Conservation (phyloP, 2,329 filamentous ascomycete species). For the Cadophora luteo-olivacea region DNA sequence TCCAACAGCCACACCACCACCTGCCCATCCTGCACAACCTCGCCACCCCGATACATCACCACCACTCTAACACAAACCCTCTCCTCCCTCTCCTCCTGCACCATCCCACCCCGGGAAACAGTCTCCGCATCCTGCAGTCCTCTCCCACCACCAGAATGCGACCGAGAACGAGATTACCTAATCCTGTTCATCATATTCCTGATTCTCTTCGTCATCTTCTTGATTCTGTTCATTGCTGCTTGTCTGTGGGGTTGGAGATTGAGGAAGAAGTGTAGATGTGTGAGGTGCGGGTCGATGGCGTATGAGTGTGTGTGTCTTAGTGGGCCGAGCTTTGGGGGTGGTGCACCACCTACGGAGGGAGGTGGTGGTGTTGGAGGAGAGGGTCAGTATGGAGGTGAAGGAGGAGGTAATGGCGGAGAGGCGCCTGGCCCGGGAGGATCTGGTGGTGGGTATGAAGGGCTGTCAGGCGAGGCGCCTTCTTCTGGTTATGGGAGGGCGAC, state of each 20-base stretch:
- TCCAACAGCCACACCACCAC: neutral
- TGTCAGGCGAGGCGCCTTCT: neutral
- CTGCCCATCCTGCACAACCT: constrained; percentile 9
- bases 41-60: neutral
- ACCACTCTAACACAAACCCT: constrained; percentile 7
- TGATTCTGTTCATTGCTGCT: constrained; percentile 19
- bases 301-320: constrained; percentile 25
- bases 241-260: constrained; percentile 23
- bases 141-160: constrained; percentile 5
- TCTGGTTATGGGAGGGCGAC: neutral
- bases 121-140: neutral
- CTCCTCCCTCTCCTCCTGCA: neutral
- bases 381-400: neutral
- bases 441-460: neutral
- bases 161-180: constrained; percentile 20
- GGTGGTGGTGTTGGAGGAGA: constrained; percentile 7
- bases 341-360: neutral
- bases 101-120: constrained; percentile 4
- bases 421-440: constrained; percentile 9
- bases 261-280: constrained; percentile 23
- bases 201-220: constrained; percentile 29
- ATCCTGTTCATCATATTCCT: constrained; percentile 32
- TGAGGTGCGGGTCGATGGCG: constrained; percentile 20
- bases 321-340: constrained; percentile 21
- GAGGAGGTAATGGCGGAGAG: neutral